These are phyloP conservation scores for Parastagonospora avenae DNA, from an alignment of 2,329 filamentous ascomycete genomes.

Conservation along the genomic window DNA sequence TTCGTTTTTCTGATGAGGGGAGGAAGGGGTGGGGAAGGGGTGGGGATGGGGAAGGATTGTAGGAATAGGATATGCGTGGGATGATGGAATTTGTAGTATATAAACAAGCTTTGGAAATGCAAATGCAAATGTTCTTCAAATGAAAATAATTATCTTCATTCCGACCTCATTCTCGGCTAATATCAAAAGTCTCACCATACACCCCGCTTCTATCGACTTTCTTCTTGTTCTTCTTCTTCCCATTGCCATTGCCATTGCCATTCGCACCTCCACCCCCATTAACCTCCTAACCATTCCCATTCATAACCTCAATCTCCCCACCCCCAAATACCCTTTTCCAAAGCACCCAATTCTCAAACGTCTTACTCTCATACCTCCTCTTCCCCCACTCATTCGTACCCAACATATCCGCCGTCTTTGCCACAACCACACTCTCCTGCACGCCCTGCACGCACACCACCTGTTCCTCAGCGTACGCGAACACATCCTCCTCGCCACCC, in stretches of 20 bases:
- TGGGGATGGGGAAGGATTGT: background rate
- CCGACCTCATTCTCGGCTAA: background rate
- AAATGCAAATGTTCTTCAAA: background rate
- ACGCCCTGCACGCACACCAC: conserved; percentile 9
- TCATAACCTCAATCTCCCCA: background rate
- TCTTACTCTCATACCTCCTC: conserved; percentile 38
- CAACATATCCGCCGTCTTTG: conserved; percentile 21
- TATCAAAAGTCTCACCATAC: background rate
- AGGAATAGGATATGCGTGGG: background rate
- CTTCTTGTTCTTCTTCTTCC: background rate
- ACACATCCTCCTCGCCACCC: conserved; percentile 29
- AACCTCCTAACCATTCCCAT: background rate
- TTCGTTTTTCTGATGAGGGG: conserved; percentile 26
- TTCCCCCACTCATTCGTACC: conserved; percentile 21
- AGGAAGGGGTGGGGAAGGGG: background rate
- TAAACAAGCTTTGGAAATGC: background rate
- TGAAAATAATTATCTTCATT: background rate
- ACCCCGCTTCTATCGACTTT: background rate
- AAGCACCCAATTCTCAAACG: conserved; percentile 30
- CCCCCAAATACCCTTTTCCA: conserved; percentile 35
- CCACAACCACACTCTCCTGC: conserved; percentile 14
- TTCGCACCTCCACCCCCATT: too few relatives aligned
- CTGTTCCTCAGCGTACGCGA: conserved; percentile 26
- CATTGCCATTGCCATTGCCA: background rate
- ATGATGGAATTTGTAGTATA: background rate